These are phyloP conservation scores for Elsinoe fawcettii DNA, from an alignment of 2,329 filamentous ascomycete species.

Conservation along the genomic window DNA sequence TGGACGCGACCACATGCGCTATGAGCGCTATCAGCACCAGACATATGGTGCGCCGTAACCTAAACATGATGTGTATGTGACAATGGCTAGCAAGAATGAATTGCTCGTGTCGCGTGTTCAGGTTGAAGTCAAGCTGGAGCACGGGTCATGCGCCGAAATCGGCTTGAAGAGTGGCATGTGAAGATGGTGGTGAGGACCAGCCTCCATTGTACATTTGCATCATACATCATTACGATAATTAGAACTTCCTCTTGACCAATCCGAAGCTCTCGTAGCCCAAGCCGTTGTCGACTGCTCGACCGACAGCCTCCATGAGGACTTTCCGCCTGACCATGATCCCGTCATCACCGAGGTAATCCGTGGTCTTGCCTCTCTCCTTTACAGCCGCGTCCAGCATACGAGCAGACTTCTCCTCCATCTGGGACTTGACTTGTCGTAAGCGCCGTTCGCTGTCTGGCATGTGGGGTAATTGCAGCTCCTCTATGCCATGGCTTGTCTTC, in stretches of 20 bases:
- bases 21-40: conserved; percentile 8
- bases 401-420: conserved; percentile 11
- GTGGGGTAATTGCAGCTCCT: conserved; percentile 1
- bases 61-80: conserved; percentile 3
- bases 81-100: not conserved
- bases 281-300: not conserved
- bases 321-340: not conserved
- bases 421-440: not conserved
- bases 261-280: conserved; percentile 9
- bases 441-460: not conserved
- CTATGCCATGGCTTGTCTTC: conserved; percentile 10
- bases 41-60: conserved; percentile 12
- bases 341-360: not conserved
- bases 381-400: conserved; percentile 12
- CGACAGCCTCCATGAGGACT: conserved; percentile 8
- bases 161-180: not conserved
- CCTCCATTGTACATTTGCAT: not conserved
- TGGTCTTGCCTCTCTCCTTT: conserved; percentile 1
- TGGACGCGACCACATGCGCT: not conserved
- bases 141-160: conserved; percentile 11
- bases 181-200: not conserved
- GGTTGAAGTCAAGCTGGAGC: not conserved
- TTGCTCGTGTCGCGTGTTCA: not conserved
- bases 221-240: not conserved
- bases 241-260: conserved; percentile 1